A percentile compares a stretch with the other conserved stretches of the same genome.
These are phyloP conservation scores for Aspergillus nanangensis DNA, from an alignment of 495 filamentous ascomycete species.

Conservation along the genomic window DNA sequence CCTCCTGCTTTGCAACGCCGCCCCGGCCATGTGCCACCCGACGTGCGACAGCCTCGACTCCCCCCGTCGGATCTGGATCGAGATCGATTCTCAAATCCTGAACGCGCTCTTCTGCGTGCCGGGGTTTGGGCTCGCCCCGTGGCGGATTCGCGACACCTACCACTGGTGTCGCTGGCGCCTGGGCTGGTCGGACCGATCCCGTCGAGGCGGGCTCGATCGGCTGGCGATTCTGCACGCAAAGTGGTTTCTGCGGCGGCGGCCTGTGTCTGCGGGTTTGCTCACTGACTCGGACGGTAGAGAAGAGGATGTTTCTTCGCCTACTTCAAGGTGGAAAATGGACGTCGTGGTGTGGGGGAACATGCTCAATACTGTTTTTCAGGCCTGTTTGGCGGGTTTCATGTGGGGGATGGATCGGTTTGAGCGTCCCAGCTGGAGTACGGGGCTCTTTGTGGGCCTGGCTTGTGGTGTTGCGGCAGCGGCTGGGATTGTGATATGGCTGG, in stretches of 20 bases:
- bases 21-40: constrained; percentile 74
- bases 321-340: background rate
- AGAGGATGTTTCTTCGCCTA: too few species aligned
- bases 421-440: background rate
- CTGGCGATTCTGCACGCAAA: constrained; percentile 62
- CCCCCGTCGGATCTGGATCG: constrained; percentile 73
- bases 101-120: constrained; percentile 85
- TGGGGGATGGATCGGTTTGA: background rate
- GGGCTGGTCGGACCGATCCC: constrained; percentile 39
- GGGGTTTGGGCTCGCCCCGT: constrained; percentile 78
- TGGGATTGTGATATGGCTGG: background rate
- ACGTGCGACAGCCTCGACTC: constrained; percentile 70
- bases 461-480: background rate
- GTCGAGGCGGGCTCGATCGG: constrained; percentile 36
- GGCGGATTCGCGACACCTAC: constrained; percentile 78
- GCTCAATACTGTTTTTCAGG: background rate
- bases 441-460: background rate
- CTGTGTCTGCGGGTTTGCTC: too few species aligned
- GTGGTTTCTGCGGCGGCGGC: constrained; percentile 63
- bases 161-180: constrained; percentile 62
- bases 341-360: background rate
- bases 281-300: too few species aligned
- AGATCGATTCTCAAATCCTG: constrained; percentile 79
- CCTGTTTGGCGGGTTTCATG: background rate
- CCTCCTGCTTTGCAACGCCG: constrained; percentile 70